Conservation (phyloP, 495 filamentous ascomycete species). For the Viridothelium virens region DNA sequence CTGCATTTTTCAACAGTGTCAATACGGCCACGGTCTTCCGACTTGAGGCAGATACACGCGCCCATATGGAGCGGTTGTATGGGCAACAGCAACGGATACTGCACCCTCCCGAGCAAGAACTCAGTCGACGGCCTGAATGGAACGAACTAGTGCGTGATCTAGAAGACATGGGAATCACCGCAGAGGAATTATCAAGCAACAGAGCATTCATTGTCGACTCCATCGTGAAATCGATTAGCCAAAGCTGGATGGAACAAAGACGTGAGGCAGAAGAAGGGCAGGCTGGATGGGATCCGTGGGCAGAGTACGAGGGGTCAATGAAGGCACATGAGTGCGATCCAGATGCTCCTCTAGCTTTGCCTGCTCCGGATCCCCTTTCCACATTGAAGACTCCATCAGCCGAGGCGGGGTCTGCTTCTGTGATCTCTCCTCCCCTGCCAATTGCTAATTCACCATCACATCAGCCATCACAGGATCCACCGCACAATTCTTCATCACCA, state of each 20-base stretch:
- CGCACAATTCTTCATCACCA: background rate
- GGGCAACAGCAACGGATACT: constrained; percentile 8
- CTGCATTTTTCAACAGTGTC: constrained; percentile 20
- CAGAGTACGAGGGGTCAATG: background rate
- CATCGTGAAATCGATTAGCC: constrained; percentile 23
- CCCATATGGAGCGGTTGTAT: constrained; percentile 3
- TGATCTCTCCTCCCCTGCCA: background rate
- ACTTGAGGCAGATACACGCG: background rate
- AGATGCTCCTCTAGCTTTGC: background rate
- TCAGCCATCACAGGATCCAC: background rate
- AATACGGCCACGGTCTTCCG: constrained; percentile 10
- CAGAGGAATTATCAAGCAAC: constrained; percentile 16
- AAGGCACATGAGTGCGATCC: constrained; percentile 1
- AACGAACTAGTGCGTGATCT: constrained; percentile 20
- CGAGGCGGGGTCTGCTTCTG: background rate
- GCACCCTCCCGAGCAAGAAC: constrained; percentile 13
- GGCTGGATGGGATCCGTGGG: background rate
- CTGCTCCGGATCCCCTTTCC: background rate
- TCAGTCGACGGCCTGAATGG: background rate
- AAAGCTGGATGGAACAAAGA: constrained; percentile 21
- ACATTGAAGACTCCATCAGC: background rate
- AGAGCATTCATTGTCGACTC: constrained; percentile 25
- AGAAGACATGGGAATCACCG: constrained; percentile 24
- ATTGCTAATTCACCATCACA: background rate
- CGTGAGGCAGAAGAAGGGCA: constrained; percentile 9